Evolutionary conservation across 805 yeast genomes (phyloP).

Genomic region (Barnettozyma populi): DNA sequence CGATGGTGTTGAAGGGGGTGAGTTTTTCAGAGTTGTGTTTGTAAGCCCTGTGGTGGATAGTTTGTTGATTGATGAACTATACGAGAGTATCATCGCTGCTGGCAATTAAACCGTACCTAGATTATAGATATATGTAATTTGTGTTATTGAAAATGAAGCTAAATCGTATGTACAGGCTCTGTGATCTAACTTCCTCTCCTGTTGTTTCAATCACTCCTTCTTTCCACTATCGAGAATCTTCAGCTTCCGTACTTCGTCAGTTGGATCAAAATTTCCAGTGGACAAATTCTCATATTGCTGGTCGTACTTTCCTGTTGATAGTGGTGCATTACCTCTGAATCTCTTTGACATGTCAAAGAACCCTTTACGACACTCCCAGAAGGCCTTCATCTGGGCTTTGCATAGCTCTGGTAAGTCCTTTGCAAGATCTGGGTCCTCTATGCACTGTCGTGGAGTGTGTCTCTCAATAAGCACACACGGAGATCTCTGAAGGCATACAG

Average conservation of each 20-base stretch:
- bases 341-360: conserved; percentile 88
- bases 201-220: conserved; percentile 26
- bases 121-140: neutral
- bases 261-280: conserved; percentile 75
- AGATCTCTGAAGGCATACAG: conserved; percentile 90
- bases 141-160: neutral
- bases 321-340: conserved; percentile 88
- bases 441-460: conserved; percentile 82
- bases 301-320: conserved; percentile 89
- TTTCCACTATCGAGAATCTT: conserved; percentile 51
- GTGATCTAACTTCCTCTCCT: neutral
- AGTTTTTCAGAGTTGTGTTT: conserved; percentile 80
- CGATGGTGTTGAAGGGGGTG: conserved; percentile 55
- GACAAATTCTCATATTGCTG: conserved; percentile 77
- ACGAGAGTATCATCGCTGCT: conserved; percentile 30
- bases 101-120: neutral
- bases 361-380: conserved; percentile 87
- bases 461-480: conserved; percentile 93
- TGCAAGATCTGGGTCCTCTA: conserved; percentile 72
- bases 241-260: conserved; percentile 72
- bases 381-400: conserved; percentile 75
- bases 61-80: conserved; percentile 39
- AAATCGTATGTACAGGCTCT: neutral
- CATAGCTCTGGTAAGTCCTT: conserved; percentile 84
- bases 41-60: conserved; percentile 57